Evolutionary conservation across 2,329 filamentous ascomycete genomes (phyloP).

Genomic region (Myriosclerotinia curreyana): DNA sequence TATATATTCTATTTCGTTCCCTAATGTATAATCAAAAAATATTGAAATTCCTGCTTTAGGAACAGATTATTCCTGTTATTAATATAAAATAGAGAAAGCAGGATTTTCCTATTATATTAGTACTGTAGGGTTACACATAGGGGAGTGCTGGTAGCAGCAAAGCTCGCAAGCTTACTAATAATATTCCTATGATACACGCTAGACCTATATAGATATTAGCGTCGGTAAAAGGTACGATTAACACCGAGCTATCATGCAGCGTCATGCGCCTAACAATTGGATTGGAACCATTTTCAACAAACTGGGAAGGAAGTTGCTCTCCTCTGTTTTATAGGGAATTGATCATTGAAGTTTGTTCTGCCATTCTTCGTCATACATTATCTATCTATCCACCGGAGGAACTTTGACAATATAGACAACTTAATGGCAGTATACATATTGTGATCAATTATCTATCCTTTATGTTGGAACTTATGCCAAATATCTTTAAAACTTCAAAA

Average conservation of each 20-base stretch:
- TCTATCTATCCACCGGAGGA: neutral
- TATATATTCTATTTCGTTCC: too few relatives aligned
- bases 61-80: too few relatives aligned
- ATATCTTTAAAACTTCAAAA: conserved; percentile 14
- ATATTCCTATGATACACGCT: neutral
- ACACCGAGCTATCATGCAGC: neutral
- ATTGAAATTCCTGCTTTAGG: too few relatives aligned
- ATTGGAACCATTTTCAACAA: neutral
- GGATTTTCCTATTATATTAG: too few relatives aligned
- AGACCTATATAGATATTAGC: neutral
- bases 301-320: neutral
- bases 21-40: too few relatives aligned
- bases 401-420: neutral
- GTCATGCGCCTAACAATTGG: conserved; percentile 12
- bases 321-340: neutral
- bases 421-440: neutral
- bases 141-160: too few relatives aligned
- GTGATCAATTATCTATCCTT: neutral
- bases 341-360: neutral
- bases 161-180: too few relatives aligned
- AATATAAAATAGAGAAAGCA: too few relatives aligned
- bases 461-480: neutral
- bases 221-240: neutral
- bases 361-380: neutral
- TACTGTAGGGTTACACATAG: too few relatives aligned